phyloP scores from a whole-genome alignment of 805 yeast species.

The Candida dendrica region DNA sequence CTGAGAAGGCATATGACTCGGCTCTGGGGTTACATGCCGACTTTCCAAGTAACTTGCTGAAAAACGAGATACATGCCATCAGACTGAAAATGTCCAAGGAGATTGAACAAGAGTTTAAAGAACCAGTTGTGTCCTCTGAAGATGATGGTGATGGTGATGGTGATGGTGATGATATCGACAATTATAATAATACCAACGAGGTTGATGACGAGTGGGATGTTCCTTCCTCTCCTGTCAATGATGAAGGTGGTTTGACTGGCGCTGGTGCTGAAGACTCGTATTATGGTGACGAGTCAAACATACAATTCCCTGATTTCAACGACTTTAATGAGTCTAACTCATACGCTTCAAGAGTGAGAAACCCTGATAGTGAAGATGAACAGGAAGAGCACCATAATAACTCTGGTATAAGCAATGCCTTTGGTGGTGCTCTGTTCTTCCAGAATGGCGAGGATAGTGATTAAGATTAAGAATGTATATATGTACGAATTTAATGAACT shows the following conservation, averaged over 20 bases:
- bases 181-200: background rate
- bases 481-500: background rate
- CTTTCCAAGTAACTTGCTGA: slow-evolving; percentile 14
- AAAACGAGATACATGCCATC: slow-evolving; percentile 8
- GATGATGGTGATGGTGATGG: background rate
- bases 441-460: background rate
- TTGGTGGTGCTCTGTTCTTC: background rate
- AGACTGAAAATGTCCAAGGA: slow-evolving; percentile 5
- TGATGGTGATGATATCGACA: background rate
- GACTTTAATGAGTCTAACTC: too few species aligned
- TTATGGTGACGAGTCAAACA: background rate
- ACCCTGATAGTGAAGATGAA: slow-evolving; percentile 2
- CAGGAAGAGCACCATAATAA: background rate
- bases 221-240: background rate
- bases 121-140: background rate
- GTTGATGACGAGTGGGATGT: background rate
- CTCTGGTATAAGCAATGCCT: background rate
- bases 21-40: slow-evolving; percentile 8
- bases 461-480: background rate
- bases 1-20: slow-evolving; percentile 7
- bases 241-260: background rate
- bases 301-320: too few species aligned
- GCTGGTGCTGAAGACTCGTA: background rate
- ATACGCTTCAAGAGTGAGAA: background rate
- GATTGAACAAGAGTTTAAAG: background rate